These are phyloP conservation scores for Incumbomyces lentus DNA, from an alignment of 2,329 filamentous ascomycete species.

Conservation along the genomic window DNA sequence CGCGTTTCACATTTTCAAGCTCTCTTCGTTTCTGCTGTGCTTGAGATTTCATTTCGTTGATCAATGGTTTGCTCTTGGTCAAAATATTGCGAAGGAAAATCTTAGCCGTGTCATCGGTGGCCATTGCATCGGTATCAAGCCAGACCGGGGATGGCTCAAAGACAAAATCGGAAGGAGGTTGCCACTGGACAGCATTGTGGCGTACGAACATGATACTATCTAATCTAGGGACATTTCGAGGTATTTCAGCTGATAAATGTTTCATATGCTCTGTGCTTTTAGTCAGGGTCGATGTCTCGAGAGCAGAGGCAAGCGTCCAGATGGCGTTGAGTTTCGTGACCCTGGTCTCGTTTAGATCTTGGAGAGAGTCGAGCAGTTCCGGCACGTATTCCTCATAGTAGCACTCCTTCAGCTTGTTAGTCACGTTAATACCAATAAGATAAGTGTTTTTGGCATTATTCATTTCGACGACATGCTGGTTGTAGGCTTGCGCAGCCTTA, in stretches of 20 bases:
- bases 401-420: constrained; percentile 93
- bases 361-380: constrained; percentile 78
- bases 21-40: constrained; percentile 79
- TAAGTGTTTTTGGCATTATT: constrained; percentile 98
- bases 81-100: constrained; percentile 86
- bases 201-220: constrained; percentile 98
- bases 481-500: constrained; percentile 84
- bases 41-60: constrained; percentile 70
- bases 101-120: constrained; percentile 77
- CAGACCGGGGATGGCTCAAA: constrained; percentile 96
- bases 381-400: constrained; percentile 97
- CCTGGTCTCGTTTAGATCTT: constrained; percentile 85
- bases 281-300: constrained; percentile 71
- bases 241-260: constrained; percentile 68
- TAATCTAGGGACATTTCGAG: constrained; percentile 74
- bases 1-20: constrained; percentile 63
- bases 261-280: constrained; percentile 63
- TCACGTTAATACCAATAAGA: constrained; percentile 87
- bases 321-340: constrained; percentile 73
- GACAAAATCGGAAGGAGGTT: constrained; percentile 70
- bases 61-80: constrained; percentile 75
- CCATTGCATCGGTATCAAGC: constrained; percentile 84
- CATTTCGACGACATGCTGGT: constrained; percentile 90
- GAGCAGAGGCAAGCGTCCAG: constrained; percentile 68
- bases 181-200: constrained; percentile 74